Evolutionary conservation across 768 basidiomycete species (phyloP).

Genomic region (Phylloporus sp.): DNA sequence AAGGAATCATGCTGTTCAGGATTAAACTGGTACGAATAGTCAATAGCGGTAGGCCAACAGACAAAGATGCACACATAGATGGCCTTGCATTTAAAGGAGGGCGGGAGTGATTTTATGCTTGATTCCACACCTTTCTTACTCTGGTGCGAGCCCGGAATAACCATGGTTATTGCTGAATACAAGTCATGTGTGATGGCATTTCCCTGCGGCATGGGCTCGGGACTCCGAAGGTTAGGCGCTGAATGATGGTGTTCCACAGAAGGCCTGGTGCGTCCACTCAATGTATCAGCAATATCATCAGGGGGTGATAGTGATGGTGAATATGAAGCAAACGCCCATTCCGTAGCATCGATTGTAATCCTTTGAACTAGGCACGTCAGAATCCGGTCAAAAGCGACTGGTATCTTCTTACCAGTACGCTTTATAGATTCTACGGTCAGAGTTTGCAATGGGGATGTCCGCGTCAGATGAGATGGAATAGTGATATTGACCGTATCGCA

Average conservation of each 20-base stretch:
- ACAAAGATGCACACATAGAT: constrained; percentile 4
- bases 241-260: not conserved
- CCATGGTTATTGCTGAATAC: constrained; percentile 4
- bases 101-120: constrained; percentile 5
- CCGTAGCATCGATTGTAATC: constrained; percentile 1
- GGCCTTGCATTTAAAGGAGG: constrained; percentile 6
- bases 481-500: not conserved
- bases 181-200: constrained; percentile 10
- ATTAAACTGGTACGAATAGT: constrained; percentile 8
- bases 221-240: not conserved
- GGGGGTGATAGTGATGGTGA: not conserved
- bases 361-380: constrained; percentile 5
- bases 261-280: not conserved
- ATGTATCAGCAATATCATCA: not conserved
- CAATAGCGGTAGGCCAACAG: not conserved
- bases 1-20: constrained; percentile 3
- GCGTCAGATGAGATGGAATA: constrained; percentile 1
- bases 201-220: not conserved
- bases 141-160: not conserved
- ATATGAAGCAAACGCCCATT: constrained; percentile 1
- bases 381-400: not conserved
- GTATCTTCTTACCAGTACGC: not conserved
- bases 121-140: constrained; percentile 9
- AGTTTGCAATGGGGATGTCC: not conserved
- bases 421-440: constrained; percentile 7